Conservation (phyloP, 2,329 filamentous ascomycete species). For the Penicillium rolfsii region DNA sequence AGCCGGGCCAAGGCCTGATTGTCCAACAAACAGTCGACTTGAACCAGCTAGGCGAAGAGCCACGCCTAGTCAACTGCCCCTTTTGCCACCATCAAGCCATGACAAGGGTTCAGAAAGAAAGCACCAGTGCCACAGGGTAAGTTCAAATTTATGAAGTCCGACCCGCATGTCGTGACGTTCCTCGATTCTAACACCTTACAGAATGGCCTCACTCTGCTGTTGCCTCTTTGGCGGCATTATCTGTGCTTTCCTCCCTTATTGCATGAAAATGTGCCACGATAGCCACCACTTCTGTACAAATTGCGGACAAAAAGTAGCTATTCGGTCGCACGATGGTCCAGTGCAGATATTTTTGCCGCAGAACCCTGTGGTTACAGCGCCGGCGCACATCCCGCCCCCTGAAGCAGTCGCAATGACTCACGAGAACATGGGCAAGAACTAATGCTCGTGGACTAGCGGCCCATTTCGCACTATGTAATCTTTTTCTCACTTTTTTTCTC, state of each 20-base stretch:
- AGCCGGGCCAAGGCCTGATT: constrained; percentile 8
- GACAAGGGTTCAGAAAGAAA: constrained; percentile 20
- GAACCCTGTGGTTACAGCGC: constrained; percentile 11
- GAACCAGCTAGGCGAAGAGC: constrained; percentile 14
- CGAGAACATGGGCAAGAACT: constrained; percentile 11
- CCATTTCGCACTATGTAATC: too few species aligned
- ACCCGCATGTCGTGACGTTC: too few species aligned
- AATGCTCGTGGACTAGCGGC: not conserved
- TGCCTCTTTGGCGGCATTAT: constrained; percentile 22
- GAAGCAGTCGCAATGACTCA: constrained; percentile 11
- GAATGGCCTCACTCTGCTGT: constrained; percentile 18
- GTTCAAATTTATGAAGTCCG: not conserved
- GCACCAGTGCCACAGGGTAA: constrained; percentile 20
- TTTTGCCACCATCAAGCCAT: constrained; percentile 18
- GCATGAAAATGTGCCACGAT: constrained; percentile 26
- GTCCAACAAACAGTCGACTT: constrained; percentile 4
- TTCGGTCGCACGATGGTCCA: constrained; percentile 12
- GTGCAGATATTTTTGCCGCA: constrained; percentile 11
- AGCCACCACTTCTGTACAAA: constrained; percentile 21
- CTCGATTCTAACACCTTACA: constrained; percentile 8
- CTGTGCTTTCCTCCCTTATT: constrained; percentile 22
- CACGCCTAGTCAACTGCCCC: constrained; percentile 17
- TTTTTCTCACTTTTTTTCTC: not conserved
- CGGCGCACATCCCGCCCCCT: constrained; percentile 12
- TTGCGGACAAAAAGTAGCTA: constrained; percentile 13